phyloP scores from a whole-genome alignment of 129 eudicot genomes.

The Apium graveolens region DNA sequence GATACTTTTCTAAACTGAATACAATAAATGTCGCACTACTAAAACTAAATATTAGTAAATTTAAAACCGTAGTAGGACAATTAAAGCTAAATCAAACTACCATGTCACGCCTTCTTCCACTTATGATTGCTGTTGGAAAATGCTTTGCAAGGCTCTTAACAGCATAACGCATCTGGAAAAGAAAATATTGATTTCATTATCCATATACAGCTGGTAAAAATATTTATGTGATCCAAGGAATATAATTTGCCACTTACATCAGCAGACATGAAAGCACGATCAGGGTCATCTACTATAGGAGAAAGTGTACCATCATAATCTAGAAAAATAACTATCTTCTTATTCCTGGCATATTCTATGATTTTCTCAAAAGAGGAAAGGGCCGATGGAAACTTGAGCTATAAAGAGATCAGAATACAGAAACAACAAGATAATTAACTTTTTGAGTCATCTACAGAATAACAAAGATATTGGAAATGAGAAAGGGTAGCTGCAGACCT shows the following conservation, averaged over 20 bases:
- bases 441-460: not conserved
- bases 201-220: not conserved
- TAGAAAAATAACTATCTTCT: slow-evolving; percentile 66
- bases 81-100: slow-evolving; percentile 19
- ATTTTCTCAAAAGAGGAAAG: slow-evolving; percentile 53
- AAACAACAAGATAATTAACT: not conserved
- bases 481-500: slow-evolving; percentile 32
- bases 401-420: slow-evolving; percentile 1
- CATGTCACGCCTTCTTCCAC: slow-evolving; percentile 89
- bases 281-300: slow-evolving; percentile 98
- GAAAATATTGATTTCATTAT: not conserved
- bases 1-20: not conserved
- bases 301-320: slow-evolving; percentile 98
- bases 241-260: slow-evolving; percentile 50
- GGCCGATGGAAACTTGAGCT: slow-evolving; percentile 80
- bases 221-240: not conserved
- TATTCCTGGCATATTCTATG: slow-evolving; percentile 39
- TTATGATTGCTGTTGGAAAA: slow-evolving; percentile 83
- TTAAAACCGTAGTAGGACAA: not conserved
- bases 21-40: not conserved
- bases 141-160: slow-evolving; percentile 57
- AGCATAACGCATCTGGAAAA: slow-evolving; percentile 67
- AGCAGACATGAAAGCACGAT: slow-evolving; percentile 79
- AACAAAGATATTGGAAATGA: not conserved
- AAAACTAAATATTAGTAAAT: not conserved